Base-by-base conservation (phyloP, 31 red algal genomes). In the Porphyra umbilicalis region DNA sequence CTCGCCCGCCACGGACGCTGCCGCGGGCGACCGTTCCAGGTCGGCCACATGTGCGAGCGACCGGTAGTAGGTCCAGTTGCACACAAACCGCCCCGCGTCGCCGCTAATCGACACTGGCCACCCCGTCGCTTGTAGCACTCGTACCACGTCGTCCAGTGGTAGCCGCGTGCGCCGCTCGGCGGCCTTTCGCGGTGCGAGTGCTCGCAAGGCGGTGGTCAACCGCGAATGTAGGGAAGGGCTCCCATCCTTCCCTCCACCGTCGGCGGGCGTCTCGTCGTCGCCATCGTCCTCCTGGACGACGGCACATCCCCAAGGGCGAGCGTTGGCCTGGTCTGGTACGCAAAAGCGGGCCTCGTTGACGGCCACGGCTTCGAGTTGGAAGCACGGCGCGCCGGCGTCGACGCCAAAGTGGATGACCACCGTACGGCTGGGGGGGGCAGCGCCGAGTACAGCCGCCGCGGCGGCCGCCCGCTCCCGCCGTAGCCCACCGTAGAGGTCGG, bases 31-130 rank as follows among this genome's bases (percentile, higher is more conserved):
- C 13, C n/a, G n/a, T n/a, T 0, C 57, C 25, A 71, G 57, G 4
- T 29, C 25, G 4, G 57, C 57, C 57, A 71, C 57, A 29, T 71
- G 83, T 39, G 33, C 71, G 14, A 96, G 78, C 33, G 94, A 96
- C 67, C 86, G 83, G 86, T 90, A 96, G 78, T 96, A 96, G 33
- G 88, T 84, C 94, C 94, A 96, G 86, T 96, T 96, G 75, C 94
- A 96, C 20, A 96, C 87, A 83, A 96, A 96, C 75, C 94, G 90
- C 6, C 94, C 94, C 35, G 94, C 94, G 76, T 96, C 87, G 32
- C 84, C 78, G 35, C 84, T 90, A 31, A 85, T 29, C 30, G 85
- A 84, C 9, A 89, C 86, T 18, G 1, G 1, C 57, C 57, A 71
- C 25, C 57, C 57, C 57, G 25, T 18, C 57, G 30, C 30, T 29